Base-by-base conservation (phyloP, 768 basidiomycete species). In the Candolleomyces eurysporus region DNA sequence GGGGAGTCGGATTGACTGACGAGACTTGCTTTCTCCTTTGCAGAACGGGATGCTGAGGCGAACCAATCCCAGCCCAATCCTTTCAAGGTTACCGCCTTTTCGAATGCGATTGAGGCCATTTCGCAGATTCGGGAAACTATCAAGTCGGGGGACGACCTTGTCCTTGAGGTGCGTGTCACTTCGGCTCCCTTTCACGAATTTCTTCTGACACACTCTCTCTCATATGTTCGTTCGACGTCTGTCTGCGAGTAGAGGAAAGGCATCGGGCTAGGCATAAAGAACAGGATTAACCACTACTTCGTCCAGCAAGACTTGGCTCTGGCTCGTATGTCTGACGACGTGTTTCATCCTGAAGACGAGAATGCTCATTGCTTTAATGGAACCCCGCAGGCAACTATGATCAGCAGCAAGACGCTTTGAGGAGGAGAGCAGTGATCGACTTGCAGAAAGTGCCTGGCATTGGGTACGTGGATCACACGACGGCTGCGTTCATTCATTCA, bases 41-140 rank as follows among this genome's bases (percentile, higher is more conserved):
- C 30, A 79, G 84, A 79, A 67, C 75, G 78, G 68, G 68, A 78
- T 50, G 75, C 78, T n/a, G 84, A 84, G 63, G 72, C 75, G n/a
- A 51, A 64, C 7, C 73, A 72, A 13, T 60, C 66, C 17, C 60
- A 60, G 14, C 60, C 72, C n/a, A 85, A 84, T 61, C 61, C 62
- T 5, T 84, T 76, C 73, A 85, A 83, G 72, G 69, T 85, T 17
- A 75, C 77, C 57, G 82, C 84, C 21, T 85, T 82, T 63, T 70
- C 72, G 48, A 76, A 70, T 59, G 84, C 84, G 3, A 83, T 86
- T 57, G 71, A 69, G 8, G 72, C 71, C 32, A 74, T 86, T 48
- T 63, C 71, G 31, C 64, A 71, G 43, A 64, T 84, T 3, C 69
- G 79, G 17, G 68, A 75, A 59, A 80, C 80, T 54, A 75, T 85